Evolutionary conservation across 2,329 filamentous ascomycete species (phyloP), one percentile per base, ranked within the genome.

Genomic region (Diaporthe citri): DNA sequence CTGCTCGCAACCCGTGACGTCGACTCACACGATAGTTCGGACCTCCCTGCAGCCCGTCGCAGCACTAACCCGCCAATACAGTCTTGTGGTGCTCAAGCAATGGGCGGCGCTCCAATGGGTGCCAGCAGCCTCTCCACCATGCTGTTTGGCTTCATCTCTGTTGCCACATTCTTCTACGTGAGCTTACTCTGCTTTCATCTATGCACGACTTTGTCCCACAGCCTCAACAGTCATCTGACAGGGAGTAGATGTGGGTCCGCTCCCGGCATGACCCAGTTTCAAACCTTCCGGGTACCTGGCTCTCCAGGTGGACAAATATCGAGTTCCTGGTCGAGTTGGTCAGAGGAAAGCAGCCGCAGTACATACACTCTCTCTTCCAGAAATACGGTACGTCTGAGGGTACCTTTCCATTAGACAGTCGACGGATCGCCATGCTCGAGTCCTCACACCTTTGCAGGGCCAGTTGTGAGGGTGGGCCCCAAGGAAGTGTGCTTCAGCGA

Each of bases 401-500:
- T 39, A 6, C 9, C 10, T 31, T 34, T 31, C 10, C 39, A 13
- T 20, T 22, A 7, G 28, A 7, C 34, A 8, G 28, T 15, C 39
- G 17, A 20, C 48, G 25, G 4, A 3, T 28, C 28, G 20, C 22
- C 12, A 55, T 46, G 36, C 10, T 52, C 43, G 25, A 5, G 13
- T 17, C 22, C 31, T 39, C 41, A 22, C 36, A 22, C 12, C 13
- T 17, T 8, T 34, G 15, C 36, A 64, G 67, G 81, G 12, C 78
- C 79, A 10, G 72, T 81, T 22, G 80, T 81, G n/a, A 79, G 81
- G 34, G 59, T 80, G 51, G 75, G 74, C 25, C 81, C 81, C 12
- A 64, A 52, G 5, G 75, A 79, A 41, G 80, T 82, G 66, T 79
- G 79, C 70, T 74, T 82, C 62, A 75, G 74, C 51, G 79, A 82